Evolutionary conservation across 2,329 filamentous ascomycete species (phyloP), one percentile per base, ranked within the genome.

Genomic region (Magnaporthiopsis incrustans): DNA sequence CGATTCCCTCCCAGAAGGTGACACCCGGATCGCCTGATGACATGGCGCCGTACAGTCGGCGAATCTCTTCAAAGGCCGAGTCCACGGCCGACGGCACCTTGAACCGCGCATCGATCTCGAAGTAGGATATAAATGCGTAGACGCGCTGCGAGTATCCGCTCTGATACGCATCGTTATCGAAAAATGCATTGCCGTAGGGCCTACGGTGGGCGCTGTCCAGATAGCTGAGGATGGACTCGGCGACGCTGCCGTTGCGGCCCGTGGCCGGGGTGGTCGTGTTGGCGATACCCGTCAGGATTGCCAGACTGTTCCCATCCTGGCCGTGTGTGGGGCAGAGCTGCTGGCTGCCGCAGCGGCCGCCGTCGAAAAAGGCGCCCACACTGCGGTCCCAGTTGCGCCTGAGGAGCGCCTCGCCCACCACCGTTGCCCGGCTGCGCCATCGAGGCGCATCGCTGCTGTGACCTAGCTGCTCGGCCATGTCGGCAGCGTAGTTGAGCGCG

Each of bases 1-100:
- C 81, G 61, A 83, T 79, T 0, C 80, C 81, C 68, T 83, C 81
- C 81, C 81, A 84, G 66, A 77, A 75, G 4, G 81, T 83, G 18
- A 78, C 69, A 0, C 72, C 73, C 0, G 81, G 81, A 66, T 84
- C 81, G 12, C 77, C 73, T 0, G 67, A 66, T 3, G 77, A 70
- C 81, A 83, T 83, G 77, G 78, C 81, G 4, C 79, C 79, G 66
- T 82, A 83, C 22, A 81, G 70, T 25, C 81, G 72, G 57, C 75
- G 70, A 18, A 82, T 72, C 69, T 82, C 75, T 32, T 82, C 79
- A 0, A 81, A 68, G 0, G 77, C 81, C 44, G 53, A 63, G 6
- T 53, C 62, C 5, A 59, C 64, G 6, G 67, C 63, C 18, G 50
- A 53, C 67, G 60, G 18, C 18, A 62, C 50, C 60, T 57, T 30